Conservation (phyloP, 2,329 filamentous ascomycete genomes). For the Aspergillus fischeri region DNA sequence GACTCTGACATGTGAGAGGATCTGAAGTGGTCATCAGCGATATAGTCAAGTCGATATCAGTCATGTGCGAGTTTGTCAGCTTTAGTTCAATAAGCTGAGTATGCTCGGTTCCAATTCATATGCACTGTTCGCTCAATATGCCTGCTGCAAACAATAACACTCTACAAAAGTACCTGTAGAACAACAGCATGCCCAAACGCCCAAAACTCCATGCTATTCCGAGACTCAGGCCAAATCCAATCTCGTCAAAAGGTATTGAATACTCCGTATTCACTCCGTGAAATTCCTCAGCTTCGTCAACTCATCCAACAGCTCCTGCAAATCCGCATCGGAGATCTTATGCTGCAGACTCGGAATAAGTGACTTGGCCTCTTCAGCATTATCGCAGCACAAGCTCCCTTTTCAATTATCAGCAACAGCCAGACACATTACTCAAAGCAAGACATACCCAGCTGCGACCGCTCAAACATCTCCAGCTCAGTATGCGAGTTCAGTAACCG, state of each 20-base stretch:
- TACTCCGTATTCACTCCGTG: slow-evolving; percentile 29
- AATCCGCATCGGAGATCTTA: slow-evolving; percentile 85
- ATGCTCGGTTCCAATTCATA: neutral
- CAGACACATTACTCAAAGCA: neutral
- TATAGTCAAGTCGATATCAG: neutral
- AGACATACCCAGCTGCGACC: slow-evolving; percentile 76
- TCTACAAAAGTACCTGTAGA: neutral
- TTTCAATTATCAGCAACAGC: slow-evolving; percentile 1
- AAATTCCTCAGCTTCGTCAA: slow-evolving; percentile 70
- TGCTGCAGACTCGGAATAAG: slow-evolving; percentile 83
- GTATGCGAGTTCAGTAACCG: slow-evolving; percentile 71
- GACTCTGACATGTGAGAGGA: neutral
- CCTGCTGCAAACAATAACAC: neutral
- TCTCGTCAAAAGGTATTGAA: neutral
- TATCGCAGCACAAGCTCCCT: slow-evolving; percentile 91
- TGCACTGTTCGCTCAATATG: neutral
- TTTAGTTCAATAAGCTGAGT: neutral
- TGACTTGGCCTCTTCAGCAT: slow-evolving; percentile 91
- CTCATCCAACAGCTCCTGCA: slow-evolving; percentile 85
- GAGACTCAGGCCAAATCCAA: slow-evolving; percentile 1
- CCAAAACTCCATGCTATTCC: slow-evolving; percentile 26
- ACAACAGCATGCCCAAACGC: slow-evolving; percentile 7
- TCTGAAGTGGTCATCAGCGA: neutral
- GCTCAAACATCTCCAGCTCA: slow-evolving; percentile 85
- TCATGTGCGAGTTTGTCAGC: neutral